Percentiles rank a stretch among this genome's conserved stretches.
Evolutionary conservation across 1,139 yeast genomes (phyloP).

Genomic region (Yamadazyma atlantica): DNA sequence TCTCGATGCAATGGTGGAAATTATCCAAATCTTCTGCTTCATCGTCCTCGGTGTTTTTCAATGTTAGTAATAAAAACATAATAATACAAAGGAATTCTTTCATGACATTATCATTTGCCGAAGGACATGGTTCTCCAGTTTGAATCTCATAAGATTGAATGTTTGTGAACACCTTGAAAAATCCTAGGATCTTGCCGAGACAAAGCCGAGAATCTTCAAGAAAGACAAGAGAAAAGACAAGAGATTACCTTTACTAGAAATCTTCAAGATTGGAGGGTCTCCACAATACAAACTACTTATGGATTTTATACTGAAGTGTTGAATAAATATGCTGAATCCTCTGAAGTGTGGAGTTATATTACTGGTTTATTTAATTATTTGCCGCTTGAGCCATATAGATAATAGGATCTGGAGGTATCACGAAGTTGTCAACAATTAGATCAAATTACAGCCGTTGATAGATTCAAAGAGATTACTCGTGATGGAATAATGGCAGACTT

Average conservation of each 20-base stretch:
- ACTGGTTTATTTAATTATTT: slow-evolving; percentile 93
- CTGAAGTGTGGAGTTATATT: slow-evolving; percentile 82
- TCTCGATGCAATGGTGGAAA: slow-evolving; percentile 15
- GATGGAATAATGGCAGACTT: slow-evolving; percentile 99
- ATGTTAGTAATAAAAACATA: slow-evolving; percentile 34
- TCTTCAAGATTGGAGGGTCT: slow-evolving; percentile 13
- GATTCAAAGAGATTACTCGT: slow-evolving; percentile 94
- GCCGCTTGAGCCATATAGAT: slow-evolving; percentile 92
- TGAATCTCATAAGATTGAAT: slow-evolving; percentile 15
- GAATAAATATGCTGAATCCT: slow-evolving; percentile 75
- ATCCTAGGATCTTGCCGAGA: slow-evolving; percentile 40
- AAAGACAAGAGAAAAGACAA: slow-evolving; percentile 38
- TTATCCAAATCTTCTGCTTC: slow-evolving; percentile 8
- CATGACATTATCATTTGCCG: slow-evolving; percentile 14
- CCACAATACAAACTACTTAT: slow-evolving; percentile 68
- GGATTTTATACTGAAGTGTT: slow-evolving; percentile 95
- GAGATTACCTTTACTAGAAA: slow-evolving; percentile 33
- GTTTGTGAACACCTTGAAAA: slow-evolving; percentile 30
- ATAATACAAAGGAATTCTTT: slow-evolving; percentile 41
- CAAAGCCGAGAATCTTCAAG: slow-evolving; percentile 38
- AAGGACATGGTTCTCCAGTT: slow-evolving; percentile 7
- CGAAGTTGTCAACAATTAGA: slow-evolving; percentile 94
- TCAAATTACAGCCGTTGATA: slow-evolving; percentile 83
- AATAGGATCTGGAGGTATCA: slow-evolving; percentile 82
- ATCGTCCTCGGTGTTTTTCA: slow-evolving; percentile 24